Evolutionary conservation across 148 eudicot species (phyloP), one percentile per base, ranked within the genome.

Genomic region (Amaranthus palmeri): DNA sequence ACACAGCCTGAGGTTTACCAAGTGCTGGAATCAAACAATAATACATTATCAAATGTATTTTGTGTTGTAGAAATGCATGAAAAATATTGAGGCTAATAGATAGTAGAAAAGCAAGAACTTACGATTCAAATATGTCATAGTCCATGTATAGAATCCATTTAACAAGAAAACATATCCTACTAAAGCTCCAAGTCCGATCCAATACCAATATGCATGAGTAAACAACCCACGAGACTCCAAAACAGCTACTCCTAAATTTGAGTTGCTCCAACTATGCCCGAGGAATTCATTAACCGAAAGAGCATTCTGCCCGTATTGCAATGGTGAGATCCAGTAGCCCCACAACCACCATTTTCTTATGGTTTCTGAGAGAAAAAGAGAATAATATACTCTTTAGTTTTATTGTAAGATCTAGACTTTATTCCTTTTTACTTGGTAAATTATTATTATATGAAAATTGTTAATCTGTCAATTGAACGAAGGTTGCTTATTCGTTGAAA

Each of bases 291-390:
- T 92, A 72, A 86, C 97, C 11, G 83, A 76, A 44, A 92, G 73
- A 18, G 96, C 91, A 71, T 88, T 92, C 59, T 88, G 88, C 17
- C 76, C 91, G 73, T 92, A 92, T 86, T 73, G 88, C 81, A 92
- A 2, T 3, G 97, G 97, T 60, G 96, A 92, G 54, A 83, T n/a
- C 96, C 93, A 92, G 68, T 92, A 90, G 50, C 97, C 92, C 97
- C 97, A 92, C 76, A 84, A 85, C 96, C 92, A 92, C 97, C 97
- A 92, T 50, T 77, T 80, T 76, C 84, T 90, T 65, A 92, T 74
- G 57, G 79, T 72, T 65, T 85, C 97, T 88, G 84, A 69, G 41
- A 52, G 12, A 10, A 10, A 74, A 7, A 52, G 14, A 48, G 41
- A 61, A 74, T 36, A 5, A 58, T 12, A 17, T 12, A 17, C 40